A percentile compares a stretch with the other conserved stretches of the same genome.
These are phyloP conservation scores for Lactarius psammicola DNA, from an alignment of 768 basidiomycete species.

Conservation along the genomic window DNA sequence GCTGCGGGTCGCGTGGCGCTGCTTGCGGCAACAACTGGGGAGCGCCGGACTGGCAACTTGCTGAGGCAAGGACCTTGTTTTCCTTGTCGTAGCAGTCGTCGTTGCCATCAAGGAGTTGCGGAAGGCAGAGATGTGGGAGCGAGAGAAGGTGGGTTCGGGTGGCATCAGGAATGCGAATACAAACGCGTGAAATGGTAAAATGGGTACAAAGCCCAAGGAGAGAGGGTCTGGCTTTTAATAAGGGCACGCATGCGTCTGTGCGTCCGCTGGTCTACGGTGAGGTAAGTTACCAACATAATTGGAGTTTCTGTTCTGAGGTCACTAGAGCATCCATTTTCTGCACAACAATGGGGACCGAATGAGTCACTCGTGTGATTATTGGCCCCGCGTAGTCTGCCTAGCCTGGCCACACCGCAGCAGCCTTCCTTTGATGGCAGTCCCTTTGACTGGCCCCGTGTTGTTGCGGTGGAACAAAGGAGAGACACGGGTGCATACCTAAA, in stretches of 20 bases:
- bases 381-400: neutral
- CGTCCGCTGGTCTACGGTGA: neutral
- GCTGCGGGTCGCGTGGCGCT: neutral
- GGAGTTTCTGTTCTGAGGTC: neutral
- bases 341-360: constrained; percentile 15
- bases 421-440: constrained; percentile 21
- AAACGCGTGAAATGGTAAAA: neutral
- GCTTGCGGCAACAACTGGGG: neutral
- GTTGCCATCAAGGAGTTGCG: neutral
- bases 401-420: constrained; percentile 1
- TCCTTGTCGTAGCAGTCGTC: neutral
- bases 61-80: neutral
- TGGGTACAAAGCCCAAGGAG: neutral
- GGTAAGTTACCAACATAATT: constrained; percentile 15
- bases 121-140: neutral
- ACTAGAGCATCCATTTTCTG: constrained; percentile 1
- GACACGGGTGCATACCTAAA: constrained; percentile 1
- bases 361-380: constrained; percentile 6
- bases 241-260: neutral
- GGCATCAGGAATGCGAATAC: neutral
- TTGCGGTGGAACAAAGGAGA: neutral
- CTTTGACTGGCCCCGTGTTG: constrained; percentile 17
- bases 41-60: neutral
- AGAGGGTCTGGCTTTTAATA: constrained; percentile 5
- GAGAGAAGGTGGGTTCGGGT: neutral